Conservation (phyloP, 2,329 filamentous ascomycete species). For the Fusarium camptoceras region DNA sequence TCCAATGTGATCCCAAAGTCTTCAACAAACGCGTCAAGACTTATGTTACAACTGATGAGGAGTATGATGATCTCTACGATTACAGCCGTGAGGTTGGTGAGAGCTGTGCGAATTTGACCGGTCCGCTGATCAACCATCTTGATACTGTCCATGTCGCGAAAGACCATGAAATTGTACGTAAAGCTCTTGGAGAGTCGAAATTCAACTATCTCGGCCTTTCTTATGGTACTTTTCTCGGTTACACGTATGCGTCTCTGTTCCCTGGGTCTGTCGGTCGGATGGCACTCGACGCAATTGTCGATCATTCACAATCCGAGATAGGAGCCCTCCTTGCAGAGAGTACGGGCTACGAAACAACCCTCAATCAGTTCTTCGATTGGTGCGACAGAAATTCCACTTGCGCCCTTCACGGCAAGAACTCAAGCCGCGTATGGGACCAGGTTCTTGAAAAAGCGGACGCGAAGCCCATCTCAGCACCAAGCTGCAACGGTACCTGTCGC, state of each 20-base stretch:
- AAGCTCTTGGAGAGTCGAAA: slow-evolving; percentile 39
- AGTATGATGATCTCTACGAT: slow-evolving; percentile 22
- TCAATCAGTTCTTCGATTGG: slow-evolving; percentile 42
- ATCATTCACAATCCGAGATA: slow-evolving; percentile 39
- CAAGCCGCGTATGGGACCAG: slow-evolving; percentile 26
- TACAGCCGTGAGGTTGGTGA: slow-evolving; percentile 34
- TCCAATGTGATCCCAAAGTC: slow-evolving; percentile 53
- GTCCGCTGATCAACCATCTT: slow-evolving; percentile 41
- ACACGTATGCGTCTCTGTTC: slow-evolving; percentile 49
- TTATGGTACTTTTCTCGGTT: slow-evolving; percentile 53
- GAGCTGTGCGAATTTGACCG: slow-evolving; percentile 41
- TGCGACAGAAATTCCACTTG: slow-evolving; percentile 33
- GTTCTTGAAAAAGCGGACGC: slow-evolving; percentile 27
- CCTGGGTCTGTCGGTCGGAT: slow-evolving; percentile 45
- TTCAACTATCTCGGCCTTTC: slow-evolving; percentile 52
- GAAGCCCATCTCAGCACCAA: slow-evolving; percentile 24
- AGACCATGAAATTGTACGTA: slow-evolving; percentile 41
- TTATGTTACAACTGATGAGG: slow-evolving; percentile 18
- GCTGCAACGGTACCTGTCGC: slow-evolving; percentile 31
- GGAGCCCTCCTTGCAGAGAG: slow-evolving; percentile 27
- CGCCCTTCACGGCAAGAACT: slow-evolving; percentile 39
- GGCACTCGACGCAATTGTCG: slow-evolving; percentile 46
- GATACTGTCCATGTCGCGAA: slow-evolving; percentile 42
- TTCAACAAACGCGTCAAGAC: slow-evolving; percentile 37
- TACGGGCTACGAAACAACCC: slow-evolving; percentile 30